phyloP scores from a whole-genome alignment of 306 rosid species.

The Quercus suber region DNA sequence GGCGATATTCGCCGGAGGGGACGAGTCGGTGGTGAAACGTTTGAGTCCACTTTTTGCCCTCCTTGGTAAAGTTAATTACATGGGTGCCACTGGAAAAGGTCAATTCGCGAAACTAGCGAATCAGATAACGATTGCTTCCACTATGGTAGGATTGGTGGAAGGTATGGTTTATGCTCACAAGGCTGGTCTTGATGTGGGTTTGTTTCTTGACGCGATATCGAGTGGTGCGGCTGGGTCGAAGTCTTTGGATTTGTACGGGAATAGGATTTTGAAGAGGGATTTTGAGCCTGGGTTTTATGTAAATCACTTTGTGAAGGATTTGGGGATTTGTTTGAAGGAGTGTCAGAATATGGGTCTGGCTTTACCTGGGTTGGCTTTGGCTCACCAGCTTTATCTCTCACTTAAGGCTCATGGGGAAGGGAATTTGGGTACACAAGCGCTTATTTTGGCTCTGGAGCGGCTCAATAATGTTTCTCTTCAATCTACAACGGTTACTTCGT shows the following conservation, averaged over 20 bases:
- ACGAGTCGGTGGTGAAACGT: conserved; percentile 26
- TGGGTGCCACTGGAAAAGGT: conserved; percentile 85
- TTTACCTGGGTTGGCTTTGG: conserved; percentile 82
- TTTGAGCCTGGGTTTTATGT: conserved; percentile 79
- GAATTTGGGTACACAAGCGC: conserved; percentile 73
- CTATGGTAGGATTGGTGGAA: conserved; percentile 89
- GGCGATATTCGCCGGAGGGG: conserved; percentile 84
- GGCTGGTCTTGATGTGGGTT: conserved; percentile 70
- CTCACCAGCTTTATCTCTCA: conserved; percentile 81
- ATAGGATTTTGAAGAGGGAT: conserved; percentile 67
- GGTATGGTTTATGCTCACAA: conserved; percentile 84
- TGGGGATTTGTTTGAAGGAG: conserved; percentile 89
- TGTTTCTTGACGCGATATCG: conserved; percentile 64
- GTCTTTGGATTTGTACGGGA: conserved; percentile 58
- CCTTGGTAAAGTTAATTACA: conserved; percentile 79
- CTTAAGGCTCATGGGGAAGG: conserved; percentile 86
- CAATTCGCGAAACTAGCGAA: conserved; percentile 89
- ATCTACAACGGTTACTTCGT: background rate
- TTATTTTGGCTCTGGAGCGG: conserved; percentile 72
- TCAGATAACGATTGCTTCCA: conserved; percentile 72
- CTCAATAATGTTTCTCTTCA: conserved; percentile 67
- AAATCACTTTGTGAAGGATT: conserved; percentile 83
- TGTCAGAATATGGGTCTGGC: conserved; percentile 78
- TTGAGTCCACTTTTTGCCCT: conserved; percentile 45
- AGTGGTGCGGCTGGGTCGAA: conserved; percentile 79